Conservation (phyloP, 129 eudicot species). For the Heracleum sosnowskyi region DNA sequence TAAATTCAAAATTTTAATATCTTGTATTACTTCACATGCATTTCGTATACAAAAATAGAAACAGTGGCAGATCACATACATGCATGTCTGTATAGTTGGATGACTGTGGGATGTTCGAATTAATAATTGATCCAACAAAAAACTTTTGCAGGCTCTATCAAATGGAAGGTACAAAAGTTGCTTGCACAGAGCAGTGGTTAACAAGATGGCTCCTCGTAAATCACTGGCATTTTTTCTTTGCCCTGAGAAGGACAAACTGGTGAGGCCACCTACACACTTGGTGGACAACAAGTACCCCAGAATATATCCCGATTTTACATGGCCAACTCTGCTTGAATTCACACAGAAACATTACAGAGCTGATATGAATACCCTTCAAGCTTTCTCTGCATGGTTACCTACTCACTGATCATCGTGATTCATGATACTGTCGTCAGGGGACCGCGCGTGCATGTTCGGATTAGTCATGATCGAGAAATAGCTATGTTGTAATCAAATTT, state of each 20-base stretch:
- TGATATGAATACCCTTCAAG: slow-evolving; percentile 75
- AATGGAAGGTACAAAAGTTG: slow-evolving; percentile 86
- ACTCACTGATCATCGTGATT: background rate
- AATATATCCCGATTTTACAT: slow-evolving; percentile 82
- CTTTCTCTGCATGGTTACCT: slow-evolving; percentile 61
- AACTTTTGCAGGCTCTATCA: slow-evolving; percentile 52
- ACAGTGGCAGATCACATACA: background rate
- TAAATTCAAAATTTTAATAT: background rate
- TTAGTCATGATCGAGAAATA: background rate
- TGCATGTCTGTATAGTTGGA: background rate
- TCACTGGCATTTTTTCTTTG: slow-evolving; percentile 88
- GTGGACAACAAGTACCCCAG: slow-evolving; percentile 66
- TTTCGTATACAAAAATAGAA: background rate
- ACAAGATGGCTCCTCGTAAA: slow-evolving; percentile 59
- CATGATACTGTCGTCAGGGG: background rate
- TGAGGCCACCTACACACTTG: slow-evolving; percentile 70
- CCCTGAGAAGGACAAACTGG: slow-evolving; percentile 81
- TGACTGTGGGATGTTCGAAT: background rate
- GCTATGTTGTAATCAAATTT: background rate
- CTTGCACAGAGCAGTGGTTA: slow-evolving; percentile 90
- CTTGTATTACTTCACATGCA: background rate
- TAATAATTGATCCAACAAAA: background rate
- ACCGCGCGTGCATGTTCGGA: background rate
- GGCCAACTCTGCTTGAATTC: slow-evolving; percentile 74
- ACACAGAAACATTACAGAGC: slow-evolving; percentile 94